These are phyloP conservation scores for Calonectria pseudoreteaudii DNA, from an alignment of 2,329 filamentous ascomycete species.

Conservation along the genomic window DNA sequence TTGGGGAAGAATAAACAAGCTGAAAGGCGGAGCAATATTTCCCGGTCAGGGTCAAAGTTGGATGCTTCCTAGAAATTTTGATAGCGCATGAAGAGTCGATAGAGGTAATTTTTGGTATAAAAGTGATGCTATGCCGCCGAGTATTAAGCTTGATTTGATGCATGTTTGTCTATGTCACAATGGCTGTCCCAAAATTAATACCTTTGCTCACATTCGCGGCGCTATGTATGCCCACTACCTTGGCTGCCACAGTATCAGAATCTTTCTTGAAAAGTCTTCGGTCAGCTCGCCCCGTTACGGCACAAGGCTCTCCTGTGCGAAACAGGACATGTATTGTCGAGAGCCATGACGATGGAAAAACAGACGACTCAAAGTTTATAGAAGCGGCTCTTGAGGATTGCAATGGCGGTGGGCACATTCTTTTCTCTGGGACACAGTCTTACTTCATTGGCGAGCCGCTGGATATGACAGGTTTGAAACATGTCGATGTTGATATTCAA, in stretches of 20 bases:
- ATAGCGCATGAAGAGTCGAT: not conserved
- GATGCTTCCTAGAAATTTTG: not conserved
- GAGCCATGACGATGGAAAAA: not conserved
- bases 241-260: not conserved
- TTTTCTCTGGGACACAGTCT: not conserved
- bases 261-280: not conserved
- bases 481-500: not conserved
- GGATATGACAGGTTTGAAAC: not conserved
- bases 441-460: not conserved
- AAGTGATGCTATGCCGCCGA: not conserved
- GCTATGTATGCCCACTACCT: not conserved
- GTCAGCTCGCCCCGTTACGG: not conserved
- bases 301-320: not conserved
- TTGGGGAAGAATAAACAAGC: not conserved
- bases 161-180: not conserved
- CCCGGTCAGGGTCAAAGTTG: not conserved
- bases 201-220: not conserved
- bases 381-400: not conserved
- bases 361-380: not conserved
- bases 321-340: not conserved
- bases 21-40: slow-evolving; percentile 6
- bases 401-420: not conserved
- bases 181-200: not conserved
- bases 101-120: not conserved
- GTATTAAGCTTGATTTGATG: not conserved